A percentile compares a stretch with the other conserved stretches of the same genome.
phyloP scores from a whole-genome alignment of 495 filamentous ascomycete species.

The Hypoxylon cercidicola region DNA sequence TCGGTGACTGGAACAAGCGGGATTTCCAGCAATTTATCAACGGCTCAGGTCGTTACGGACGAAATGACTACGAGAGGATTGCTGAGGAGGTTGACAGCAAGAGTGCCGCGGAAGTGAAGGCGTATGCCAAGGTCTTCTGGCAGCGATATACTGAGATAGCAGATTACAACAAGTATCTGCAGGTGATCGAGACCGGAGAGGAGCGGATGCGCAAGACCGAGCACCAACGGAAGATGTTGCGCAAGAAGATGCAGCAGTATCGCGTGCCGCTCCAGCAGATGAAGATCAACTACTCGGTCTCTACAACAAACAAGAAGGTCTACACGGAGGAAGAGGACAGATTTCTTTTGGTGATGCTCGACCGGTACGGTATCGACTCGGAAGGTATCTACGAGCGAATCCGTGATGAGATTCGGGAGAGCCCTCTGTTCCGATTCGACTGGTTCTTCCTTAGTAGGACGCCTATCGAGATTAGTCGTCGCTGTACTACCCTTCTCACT shows the following conservation, averaged over 20 bases:
- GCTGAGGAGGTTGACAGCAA: slow-evolving; percentile 93
- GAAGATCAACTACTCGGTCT: slow-evolving; percentile 98
- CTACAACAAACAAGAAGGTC: slow-evolving; percentile 99
- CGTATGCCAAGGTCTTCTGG: slow-evolving; percentile 96
- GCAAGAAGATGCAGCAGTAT: slow-evolving; percentile 94
- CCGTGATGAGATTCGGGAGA: slow-evolving; percentile 91
- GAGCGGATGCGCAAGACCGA: slow-evolving; percentile 86
- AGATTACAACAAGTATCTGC: slow-evolving; percentile 87
- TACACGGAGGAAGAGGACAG: slow-evolving; percentile 99
- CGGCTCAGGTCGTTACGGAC: slow-evolving; percentile 90
- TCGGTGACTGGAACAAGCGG: slow-evolving; percentile 92
- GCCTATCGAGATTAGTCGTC: slow-evolving; percentile 87
- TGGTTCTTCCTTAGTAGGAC: slow-evolving; percentile 99
- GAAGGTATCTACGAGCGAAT: slow-evolving; percentile 87
- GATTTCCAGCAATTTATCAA: slow-evolving; percentile 99
- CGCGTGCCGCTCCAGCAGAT: slow-evolving; percentile 96
- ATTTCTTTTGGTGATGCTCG: slow-evolving; percentile 92
- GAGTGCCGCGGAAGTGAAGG: slow-evolving; percentile 80
- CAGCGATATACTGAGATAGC: slow-evolving; percentile 85
- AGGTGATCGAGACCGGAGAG: slow-evolving; percentile 90
- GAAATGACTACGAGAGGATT: slow-evolving; percentile 83
- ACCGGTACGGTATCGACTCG: slow-evolving; percentile 87
- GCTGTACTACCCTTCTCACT: slow-evolving; percentile 93
- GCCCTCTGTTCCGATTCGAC: slow-evolving; percentile 95
- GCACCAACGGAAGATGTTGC: slow-evolving; percentile 92